Evolutionary conservation across 352 stramenopile species (phyloP), one percentile per base, ranked within the genome.

Genomic region (Thraustotheca clavata): DNA sequence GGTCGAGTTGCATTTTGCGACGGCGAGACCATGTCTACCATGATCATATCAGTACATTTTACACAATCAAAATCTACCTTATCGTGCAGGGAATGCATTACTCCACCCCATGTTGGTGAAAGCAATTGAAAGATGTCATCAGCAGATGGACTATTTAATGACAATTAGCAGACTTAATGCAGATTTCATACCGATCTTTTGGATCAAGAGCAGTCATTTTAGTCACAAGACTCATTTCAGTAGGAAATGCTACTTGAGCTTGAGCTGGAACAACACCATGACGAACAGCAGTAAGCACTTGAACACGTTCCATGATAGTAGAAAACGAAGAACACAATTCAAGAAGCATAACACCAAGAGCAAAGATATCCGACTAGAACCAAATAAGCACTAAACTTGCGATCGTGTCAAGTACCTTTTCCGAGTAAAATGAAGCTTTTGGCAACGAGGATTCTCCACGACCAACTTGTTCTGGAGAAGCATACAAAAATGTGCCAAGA

Each of bases 231-330:
- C 75, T 71, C 76, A 89, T 89, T 54, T 93, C 83, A 32, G 73
- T 73, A 0, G 83, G 74, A 60, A 83, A 93, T 2, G 73, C 57
- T 61, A 86, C 70, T 4, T 83, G 70, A 18, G 77, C 76, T n/a
- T 75, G 70, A 41, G 87, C 78, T 2, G 83, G 81, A n/a, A 93
- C 73, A 26, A 93, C 80, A 2, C 83, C 83, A 33, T 93, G 83
- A 33, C 83, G 78, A 24, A 90, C 80, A 54, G 54, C 79, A 7
- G 82, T 93, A 5, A 93, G 68, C 33, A 93, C 83, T 71, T 93
- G 83, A 31, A 83, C 88, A 16, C 83, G 74, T 65, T 93, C 83
- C 83, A 93, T 93, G 80, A 89, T 89, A 20, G 83, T 93, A 60
- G 77, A 70, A 61, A 89, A 93, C 14, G 82, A 80, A 54, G 79